These are phyloP conservation scores for Nakazawaea laoshanensis DNA, from an alignment of 805 yeast genomes.

Conservation along the genomic window DNA sequence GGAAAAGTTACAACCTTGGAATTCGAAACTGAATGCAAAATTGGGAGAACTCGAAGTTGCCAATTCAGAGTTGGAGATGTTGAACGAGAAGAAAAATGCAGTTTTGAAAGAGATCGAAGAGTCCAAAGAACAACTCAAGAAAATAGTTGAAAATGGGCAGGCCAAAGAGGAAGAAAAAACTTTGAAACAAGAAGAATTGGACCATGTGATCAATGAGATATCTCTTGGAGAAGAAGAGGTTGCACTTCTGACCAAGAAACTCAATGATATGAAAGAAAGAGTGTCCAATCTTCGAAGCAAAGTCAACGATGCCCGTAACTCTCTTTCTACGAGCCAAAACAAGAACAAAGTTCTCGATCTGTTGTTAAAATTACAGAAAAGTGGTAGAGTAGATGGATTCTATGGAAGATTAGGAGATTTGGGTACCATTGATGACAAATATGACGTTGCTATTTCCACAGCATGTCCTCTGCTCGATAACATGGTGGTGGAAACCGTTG, in stretches of 20 bases:
- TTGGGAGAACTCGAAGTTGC: conserved; percentile 59
- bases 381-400: conserved; percentile 81
- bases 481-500: conserved; percentile 79
- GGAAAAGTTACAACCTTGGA: conserved; percentile 76
- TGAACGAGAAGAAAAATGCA: conserved; percentile 36
- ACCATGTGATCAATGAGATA: conserved; percentile 45
- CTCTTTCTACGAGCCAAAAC: conserved; percentile 50
- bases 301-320: conserved; percentile 56
- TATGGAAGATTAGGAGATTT: conserved; percentile 88
- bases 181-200: conserved; percentile 39
- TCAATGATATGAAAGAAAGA: conserved; percentile 47
- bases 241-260: conserved; percentile 32
- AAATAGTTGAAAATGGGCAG: conserved; percentile 38
- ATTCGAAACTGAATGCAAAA: conserved; percentile 52
- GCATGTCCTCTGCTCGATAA: conserved; percentile 90
- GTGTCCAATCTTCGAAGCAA: conserved; percentile 49
- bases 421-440: conserved; percentile 82
- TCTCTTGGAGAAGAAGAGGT: conserved; percentile 51
- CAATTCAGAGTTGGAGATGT: conserved; percentile 53
- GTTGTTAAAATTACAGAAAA: conserved; percentile 56
- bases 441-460: conserved; percentile 90
- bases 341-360: conserved; percentile 69
- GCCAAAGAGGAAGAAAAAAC: conserved; percentile 37
- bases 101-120: conserved; percentile 34
- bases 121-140: conserved; percentile 33